phyloP scores from a whole-genome alignment of 306 rosid species.

The Prunus salicina region DNA sequence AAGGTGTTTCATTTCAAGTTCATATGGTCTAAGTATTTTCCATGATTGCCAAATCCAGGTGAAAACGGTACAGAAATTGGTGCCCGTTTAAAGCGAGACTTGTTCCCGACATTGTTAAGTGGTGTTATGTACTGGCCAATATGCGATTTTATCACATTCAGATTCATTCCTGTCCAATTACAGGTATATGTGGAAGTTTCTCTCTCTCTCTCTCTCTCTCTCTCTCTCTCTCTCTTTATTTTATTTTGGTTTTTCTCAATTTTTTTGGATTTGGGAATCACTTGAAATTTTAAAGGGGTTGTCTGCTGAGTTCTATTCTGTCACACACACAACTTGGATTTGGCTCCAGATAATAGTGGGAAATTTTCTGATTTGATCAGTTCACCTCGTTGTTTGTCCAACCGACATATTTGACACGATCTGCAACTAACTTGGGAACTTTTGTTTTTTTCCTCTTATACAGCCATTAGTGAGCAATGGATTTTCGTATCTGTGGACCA shows the following conservation, averaged over 20 bases:
- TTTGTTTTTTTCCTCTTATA: slow-evolving; percentile 2
- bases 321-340: background rate
- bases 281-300: background rate
- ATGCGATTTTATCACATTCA: slow-evolving; percentile 85
- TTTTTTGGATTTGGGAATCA: background rate
- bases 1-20: background rate
- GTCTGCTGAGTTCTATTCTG: background rate
- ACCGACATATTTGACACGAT: background rate
- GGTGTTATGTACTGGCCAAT: slow-evolving; percentile 90
- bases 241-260: background rate
- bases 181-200: slow-evolving; percentile 53
- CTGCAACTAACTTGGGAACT: slow-evolving; percentile 6
- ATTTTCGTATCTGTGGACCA: slow-evolving; percentile 87
- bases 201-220: background rate
- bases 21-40: slow-evolving; percentile 5
- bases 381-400: background rate
- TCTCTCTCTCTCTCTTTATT: too few species aligned
- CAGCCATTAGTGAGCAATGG: slow-evolving; percentile 96
- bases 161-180: slow-evolving; percentile 85
- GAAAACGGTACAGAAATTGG: slow-evolving; percentile 59
- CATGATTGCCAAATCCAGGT: slow-evolving; percentile 50
- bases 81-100: slow-evolving; percentile 73
- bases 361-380: background rate
- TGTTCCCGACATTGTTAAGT: slow-evolving; percentile 66
- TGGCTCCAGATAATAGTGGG: background rate